Base-by-base conservation (phyloP, 345 rosid species). In the Noccaea bulbosa region DNA sequence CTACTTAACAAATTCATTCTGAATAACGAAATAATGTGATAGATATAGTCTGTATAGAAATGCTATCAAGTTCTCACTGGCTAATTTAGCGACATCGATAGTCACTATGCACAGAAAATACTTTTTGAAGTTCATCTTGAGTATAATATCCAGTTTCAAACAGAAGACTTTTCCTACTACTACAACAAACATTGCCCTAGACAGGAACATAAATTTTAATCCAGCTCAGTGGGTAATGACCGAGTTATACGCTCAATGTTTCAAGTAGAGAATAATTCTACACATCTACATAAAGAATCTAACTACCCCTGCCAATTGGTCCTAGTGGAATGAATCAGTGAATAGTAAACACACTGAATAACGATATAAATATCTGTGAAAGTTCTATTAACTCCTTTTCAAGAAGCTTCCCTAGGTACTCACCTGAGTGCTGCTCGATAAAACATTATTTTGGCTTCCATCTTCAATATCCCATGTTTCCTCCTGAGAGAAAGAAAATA, bases 391-490 rank as follows among this genome's bases (percentile, higher is more conserved):
- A 61, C 8, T 33, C 27, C 39, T 11, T 16, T 62, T 54, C 5
- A 55, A 63, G 47, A 37, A 46, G 11, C n/a, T 63, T 69, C 41
- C 54, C 14, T 69, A 39, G 35, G 65, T 67, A 51, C 81, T 79
- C 80, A 89, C 99, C 90, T 94, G 96, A 82, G 88, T 91, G 82
- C 99, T 91, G 77, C 99, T 94, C 71, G 88, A 84, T 67, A 94
- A 79, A 70, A 94, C 99, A 83, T 88, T 89, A 73, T 84, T 91
- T 78, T 94, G 93, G 76, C 93, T 89, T 62, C 95, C 96, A 70
- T 91, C 98, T 70, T 94, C 99, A 51, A 91, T 84, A 75, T 91
- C 98, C 99, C 98, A 94, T 53, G 97, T 85, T 82, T 94, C 99
- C 80, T 94, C 99, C 99, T 94, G 75, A 54, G 10, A 59, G 22